These are phyloP conservation scores for Parastagonospora avenae DNA, from an alignment of 2,329 filamentous ascomycete genomes.

Conservation along the genomic window DNA sequence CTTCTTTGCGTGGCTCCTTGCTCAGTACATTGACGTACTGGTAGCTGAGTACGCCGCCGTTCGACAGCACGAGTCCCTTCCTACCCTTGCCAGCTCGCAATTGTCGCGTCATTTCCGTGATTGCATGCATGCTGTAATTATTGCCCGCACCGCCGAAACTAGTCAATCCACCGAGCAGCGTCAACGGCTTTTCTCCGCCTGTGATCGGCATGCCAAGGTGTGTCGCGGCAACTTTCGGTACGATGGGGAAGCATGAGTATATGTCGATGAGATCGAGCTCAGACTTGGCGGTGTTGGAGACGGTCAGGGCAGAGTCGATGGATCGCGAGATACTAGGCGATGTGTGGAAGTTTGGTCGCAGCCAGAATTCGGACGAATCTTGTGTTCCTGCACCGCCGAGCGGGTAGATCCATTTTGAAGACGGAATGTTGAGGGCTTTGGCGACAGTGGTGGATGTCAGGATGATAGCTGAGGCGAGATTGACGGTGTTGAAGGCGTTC, in stretches of 20 bases:
- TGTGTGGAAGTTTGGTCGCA: conserved; percentile 62
- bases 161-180: conserved; percentile 68
- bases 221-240: conserved; percentile 68
- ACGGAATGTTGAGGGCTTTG: conserved; percentile 58
- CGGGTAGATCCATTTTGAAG: conserved; percentile 66
- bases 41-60: conserved; percentile 69
- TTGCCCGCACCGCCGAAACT: conserved; percentile 74
- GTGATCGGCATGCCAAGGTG: conserved; percentile 62
- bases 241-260: conserved; percentile 73
- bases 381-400: conserved; percentile 67
- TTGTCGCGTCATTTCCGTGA: conserved; percentile 50
- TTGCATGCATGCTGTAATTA: conserved; percentile 71
- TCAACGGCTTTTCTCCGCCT: conserved; percentile 57
- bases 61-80: conserved; percentile 66
- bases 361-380: conserved; percentile 67
- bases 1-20: conserved; percentile 47
- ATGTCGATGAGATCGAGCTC: conserved; percentile 68
- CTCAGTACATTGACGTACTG: conserved; percentile 68
- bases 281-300: conserved; percentile 53
- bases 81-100: conserved; percentile 54
- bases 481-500: conserved; percentile 74
- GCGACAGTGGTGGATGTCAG: conserved; percentile 64
- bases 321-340: conserved; percentile 64
- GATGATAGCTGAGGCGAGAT: conserved; percentile 65
- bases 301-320: conserved; percentile 58